These are phyloP conservation scores for Mortierella sp. DNA, from an alignment of 371 early-diverging fungal genomes.

Conservation along the genomic window DNA sequence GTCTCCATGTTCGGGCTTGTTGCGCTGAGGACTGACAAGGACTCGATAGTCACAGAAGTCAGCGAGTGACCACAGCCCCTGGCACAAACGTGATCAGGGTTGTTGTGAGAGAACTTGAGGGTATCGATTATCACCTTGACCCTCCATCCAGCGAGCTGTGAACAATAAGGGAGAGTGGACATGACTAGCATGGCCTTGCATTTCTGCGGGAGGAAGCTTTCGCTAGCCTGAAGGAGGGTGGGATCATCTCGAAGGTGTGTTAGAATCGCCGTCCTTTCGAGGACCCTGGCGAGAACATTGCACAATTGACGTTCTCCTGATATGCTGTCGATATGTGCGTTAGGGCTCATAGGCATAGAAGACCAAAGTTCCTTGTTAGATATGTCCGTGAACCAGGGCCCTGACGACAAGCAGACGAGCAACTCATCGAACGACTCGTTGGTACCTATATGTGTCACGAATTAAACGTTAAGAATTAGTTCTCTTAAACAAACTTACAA, in stretches of 20 bases:
- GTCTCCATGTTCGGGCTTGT: background rate
- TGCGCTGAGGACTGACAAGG: background rate
- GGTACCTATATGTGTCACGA: background rate
- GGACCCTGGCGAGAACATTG: slow-evolving; percentile 14
- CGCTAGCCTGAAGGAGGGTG: slow-evolving; percentile 27
- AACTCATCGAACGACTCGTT: slow-evolving; percentile 19
- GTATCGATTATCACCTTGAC: slow-evolving; percentile 19
- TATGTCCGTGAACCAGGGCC: slow-evolving; percentile 46
- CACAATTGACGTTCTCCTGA: slow-evolving; percentile 28
- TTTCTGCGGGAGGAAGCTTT: slow-evolving; percentile 26
- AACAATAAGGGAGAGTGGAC: slow-evolving; percentile 27
- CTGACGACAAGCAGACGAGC: slow-evolving; percentile 44
- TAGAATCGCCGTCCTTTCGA: slow-evolving; percentile 39
- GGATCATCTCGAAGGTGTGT: slow-evolving; percentile 30
- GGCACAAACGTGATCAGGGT: background rate
- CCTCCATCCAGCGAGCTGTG: slow-evolving; percentile 27
- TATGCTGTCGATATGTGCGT: slow-evolving; percentile 17
- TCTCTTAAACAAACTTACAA: too few species aligned
- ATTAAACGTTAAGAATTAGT: background rate
- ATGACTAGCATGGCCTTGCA: slow-evolving; percentile 36
- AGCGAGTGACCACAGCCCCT: background rate
- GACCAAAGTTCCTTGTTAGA: slow-evolving; percentile 33
- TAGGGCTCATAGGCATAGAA: background rate
- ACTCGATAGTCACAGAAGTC: background rate
- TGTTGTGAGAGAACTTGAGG: slow-evolving; percentile 13